These are phyloP conservation scores for Rosa persica DNA, from an alignment of 306 rosid species.

Conservation along the genomic window DNA sequence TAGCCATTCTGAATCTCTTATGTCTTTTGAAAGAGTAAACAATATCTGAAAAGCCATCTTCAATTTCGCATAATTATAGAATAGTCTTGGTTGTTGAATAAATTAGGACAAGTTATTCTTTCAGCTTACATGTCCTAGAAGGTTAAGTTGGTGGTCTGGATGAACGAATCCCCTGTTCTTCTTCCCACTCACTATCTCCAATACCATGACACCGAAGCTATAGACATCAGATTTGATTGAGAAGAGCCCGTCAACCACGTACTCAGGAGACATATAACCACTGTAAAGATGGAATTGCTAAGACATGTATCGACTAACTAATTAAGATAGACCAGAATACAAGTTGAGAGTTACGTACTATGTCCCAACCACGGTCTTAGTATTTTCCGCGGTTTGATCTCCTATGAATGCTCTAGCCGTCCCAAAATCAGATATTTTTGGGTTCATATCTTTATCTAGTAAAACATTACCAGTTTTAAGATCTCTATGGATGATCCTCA, in stretches of 20 bases:
- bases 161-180: slow-evolving; percentile 35
- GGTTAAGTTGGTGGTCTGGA: slow-evolving; percentile 35
- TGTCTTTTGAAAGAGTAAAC: neutral
- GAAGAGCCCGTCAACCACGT: slow-evolving; percentile 41
- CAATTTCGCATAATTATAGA: neutral
- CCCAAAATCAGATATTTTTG: slow-evolving; percentile 71
- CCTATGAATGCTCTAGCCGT: slow-evolving; percentile 50
- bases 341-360: slow-evolving; percentile 31
- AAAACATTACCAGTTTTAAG: slow-evolving; percentile 55
- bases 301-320: neutral
- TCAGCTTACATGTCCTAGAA: slow-evolving; percentile 53
- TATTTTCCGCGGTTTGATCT: slow-evolving; percentile 37
- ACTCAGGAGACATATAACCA: slow-evolving; percentile 61
- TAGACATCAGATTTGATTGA: slow-evolving; percentile 52
- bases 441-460: slow-evolving; percentile 47
- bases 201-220: slow-evolving; percentile 47
- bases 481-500: slow-evolving; percentile 56
- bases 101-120: neutral
- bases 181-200: slow-evolving; percentile 46
- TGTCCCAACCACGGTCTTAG: slow-evolving; percentile 51
- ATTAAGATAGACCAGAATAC: neutral
- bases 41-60: neutral
- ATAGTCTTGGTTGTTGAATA: neutral
- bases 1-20: neutral
- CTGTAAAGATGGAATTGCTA: slow-evolving; percentile 17